Evolutionary conservation across 1,284 basidiomycete species (phyloP).

Genomic region (Fomitiporia mediterranea): DNA sequence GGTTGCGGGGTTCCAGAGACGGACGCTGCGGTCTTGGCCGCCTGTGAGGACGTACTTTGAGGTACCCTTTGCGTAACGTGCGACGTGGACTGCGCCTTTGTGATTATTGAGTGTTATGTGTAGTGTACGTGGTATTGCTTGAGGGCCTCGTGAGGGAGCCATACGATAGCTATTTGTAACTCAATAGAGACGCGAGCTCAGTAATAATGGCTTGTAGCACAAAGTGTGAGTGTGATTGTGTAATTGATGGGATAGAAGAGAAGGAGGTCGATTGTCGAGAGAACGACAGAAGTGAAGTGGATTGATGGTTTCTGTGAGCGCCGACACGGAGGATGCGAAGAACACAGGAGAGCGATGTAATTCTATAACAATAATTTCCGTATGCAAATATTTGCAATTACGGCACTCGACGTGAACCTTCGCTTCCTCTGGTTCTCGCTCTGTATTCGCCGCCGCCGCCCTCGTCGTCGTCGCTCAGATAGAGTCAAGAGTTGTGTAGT

Average conservation of each 20-base stretch:
- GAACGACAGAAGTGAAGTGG: background rate
- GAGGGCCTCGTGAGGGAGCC: constrained; percentile 62
- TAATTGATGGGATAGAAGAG: background rate
- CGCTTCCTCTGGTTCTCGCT: background rate
- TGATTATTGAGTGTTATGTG: constrained; percentile 61
- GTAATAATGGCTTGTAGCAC: background rate
- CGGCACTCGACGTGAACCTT: background rate
- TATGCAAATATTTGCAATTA: background rate
- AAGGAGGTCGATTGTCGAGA: background rate
- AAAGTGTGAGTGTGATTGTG: background rate
- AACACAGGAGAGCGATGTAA: background rate
- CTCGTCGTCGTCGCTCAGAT: background rate
- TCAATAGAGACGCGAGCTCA: background rate
- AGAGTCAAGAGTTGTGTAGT: no score
- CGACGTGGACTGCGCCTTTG: constrained; percentile 80
- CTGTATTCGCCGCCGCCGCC: background rate
- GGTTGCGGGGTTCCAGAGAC: constrained; percentile 84
- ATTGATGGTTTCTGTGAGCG: background rate
- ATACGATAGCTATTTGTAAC: constrained; percentile 31
- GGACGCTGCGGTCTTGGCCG: constrained; percentile 84
- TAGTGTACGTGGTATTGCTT: constrained; percentile 52
- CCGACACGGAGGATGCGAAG: background rate
- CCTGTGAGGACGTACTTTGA: constrained; percentile 89
- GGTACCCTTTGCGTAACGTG: constrained; percentile 78
- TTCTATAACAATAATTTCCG: background rate